Conservation (phyloP, 2,329 filamentous ascomycete genomes). For the Pseudogymnoascus sp. region DNA sequence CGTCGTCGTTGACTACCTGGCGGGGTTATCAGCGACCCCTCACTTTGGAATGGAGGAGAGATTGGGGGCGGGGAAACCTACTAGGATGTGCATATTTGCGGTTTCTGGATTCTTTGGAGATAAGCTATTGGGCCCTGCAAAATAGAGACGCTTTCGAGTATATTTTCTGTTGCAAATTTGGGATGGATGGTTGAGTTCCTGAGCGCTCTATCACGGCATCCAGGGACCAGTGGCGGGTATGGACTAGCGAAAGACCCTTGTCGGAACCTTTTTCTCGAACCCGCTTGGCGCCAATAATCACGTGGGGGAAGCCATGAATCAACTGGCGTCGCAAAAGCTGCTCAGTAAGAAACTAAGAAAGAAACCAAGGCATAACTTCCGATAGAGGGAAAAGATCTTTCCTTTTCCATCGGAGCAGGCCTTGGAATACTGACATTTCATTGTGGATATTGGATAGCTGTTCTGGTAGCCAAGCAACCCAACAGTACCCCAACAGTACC, state of each 20-base stretch:
- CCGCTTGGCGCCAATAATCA: neutral
- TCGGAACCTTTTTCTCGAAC: neutral
- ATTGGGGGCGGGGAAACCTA: conserved; percentile 26
- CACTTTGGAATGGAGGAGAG: neutral
- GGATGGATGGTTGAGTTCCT: neutral
- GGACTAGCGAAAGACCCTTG: neutral
- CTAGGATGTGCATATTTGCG: conserved; percentile 41
- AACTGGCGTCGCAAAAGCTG: neutral
- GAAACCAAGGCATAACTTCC: neutral
- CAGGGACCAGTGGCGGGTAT: neutral
- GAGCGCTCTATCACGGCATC: neutral
- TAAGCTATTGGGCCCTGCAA: neutral
- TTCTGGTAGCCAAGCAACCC: neutral
- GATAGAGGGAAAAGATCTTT: neutral
- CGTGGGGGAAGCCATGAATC: neutral
- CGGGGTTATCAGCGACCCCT: conserved; percentile 10
- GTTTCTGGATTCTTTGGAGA: neutral
- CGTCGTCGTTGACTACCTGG: conserved; percentile 66
- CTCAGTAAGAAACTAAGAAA: neutral
- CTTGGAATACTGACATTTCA: neutral
- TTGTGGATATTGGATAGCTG: neutral
- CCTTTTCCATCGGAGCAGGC: neutral
- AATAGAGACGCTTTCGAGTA: neutral
- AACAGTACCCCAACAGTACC: neutral
- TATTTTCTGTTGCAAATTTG: neutral